phyloP scores from a whole-genome alignment of 2,329 filamentous ascomycete genomes.

The Colletotrichum magnum region DNA sequence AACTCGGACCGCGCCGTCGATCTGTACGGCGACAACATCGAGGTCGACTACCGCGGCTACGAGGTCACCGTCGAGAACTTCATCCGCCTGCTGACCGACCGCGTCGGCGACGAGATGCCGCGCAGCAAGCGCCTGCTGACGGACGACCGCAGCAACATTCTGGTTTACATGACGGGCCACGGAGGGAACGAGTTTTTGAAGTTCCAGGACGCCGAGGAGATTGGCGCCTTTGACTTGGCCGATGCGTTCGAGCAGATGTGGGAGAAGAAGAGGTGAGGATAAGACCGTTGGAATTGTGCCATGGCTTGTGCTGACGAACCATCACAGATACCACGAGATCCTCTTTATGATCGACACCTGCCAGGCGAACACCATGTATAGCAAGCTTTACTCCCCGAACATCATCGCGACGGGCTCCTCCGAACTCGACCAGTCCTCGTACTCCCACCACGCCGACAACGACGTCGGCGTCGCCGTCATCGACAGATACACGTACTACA shows the following conservation, averaged over 20 bases:
- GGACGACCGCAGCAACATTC: conserved; percentile 94
- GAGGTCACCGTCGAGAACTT: conserved; percentile 99
- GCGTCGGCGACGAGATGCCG: conserved; percentile 94
- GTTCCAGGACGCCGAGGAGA: conserved; percentile 98
- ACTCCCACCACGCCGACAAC: conserved; percentile 97
- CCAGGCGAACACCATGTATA: conserved; percentile 99
- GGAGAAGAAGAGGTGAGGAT: conserved; percentile 89
- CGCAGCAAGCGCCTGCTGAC: conserved; percentile 94
- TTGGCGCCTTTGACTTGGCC: conserved; percentile 94
- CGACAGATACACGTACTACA: conserved; percentile 98
- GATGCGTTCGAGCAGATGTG: conserved; percentile 99
- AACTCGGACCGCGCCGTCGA: conserved; percentile 97
- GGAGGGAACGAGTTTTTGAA: conserved; percentile 98
- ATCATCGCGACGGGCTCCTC: conserved; percentile 98
- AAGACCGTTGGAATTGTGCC: background rate
- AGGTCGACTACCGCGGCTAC: conserved; percentile 98
- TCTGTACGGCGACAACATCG: conserved; percentile 98
- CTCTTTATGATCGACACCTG: conserved; percentile 99
- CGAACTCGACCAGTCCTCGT: conserved; percentile 94
- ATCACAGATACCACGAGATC: conserved; percentile 87
- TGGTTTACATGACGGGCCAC: conserved; percentile 99
- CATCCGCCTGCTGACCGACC: conserved; percentile 93
- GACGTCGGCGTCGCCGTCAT: conserved; percentile 98
- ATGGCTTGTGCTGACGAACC: conserved; percentile 1
- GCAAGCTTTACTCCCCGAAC: conserved; percentile 96